Conservation (phyloP, 495 filamentous ascomycete genomes). For the Halenospora varia region DNA sequence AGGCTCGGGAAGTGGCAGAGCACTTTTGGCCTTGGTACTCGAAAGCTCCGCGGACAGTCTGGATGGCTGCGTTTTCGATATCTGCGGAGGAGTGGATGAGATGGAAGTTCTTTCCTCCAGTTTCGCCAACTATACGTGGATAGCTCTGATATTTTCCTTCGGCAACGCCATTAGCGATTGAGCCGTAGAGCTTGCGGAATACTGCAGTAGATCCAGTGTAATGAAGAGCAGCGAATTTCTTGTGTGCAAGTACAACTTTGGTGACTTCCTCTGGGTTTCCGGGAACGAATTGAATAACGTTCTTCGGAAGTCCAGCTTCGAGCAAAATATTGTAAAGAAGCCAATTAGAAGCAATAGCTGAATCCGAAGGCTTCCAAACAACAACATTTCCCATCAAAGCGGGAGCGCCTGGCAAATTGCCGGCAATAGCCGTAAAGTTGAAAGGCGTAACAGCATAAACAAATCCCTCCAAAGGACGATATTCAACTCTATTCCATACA, state of each 20-base stretch:
- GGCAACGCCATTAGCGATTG: conserved; percentile 64
- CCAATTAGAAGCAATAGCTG: conserved; percentile 68
- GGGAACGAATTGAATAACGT: conserved; percentile 81
- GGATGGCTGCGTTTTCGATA: conserved; percentile 67
- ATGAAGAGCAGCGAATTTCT: conserved; percentile 70
- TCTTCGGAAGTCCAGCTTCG: conserved; percentile 76
- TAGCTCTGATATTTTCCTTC: conserved; percentile 68
- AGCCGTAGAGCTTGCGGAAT: conserved; percentile 69
- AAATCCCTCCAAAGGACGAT: conserved; percentile 81
- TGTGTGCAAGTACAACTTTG: conserved; percentile 60
- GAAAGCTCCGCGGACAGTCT: conserved; percentile 83
- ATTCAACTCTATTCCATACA: conserved; percentile 81
- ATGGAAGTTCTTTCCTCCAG: conserved; percentile 92
- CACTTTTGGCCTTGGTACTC: conserved; percentile 93
- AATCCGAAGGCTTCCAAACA: conserved; percentile 84
- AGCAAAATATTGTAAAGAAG: conserved; percentile 79
- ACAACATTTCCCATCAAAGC: conserved; percentile 84
- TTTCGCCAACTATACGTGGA: conserved; percentile 81
- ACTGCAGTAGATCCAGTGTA: conserved; percentile 80
- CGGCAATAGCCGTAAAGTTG: conserved; percentile 86
- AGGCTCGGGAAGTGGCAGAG: conserved; percentile 73
- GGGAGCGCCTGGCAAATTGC: conserved; percentile 68
- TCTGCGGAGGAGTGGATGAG: conserved; percentile 73
- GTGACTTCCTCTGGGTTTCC: conserved; percentile 75
- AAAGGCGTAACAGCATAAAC: conserved; percentile 84